These are phyloP conservation scores for Clathrus columnatus DNA, from an alignment of 768 basidiomycete species.

Conservation along the genomic window DNA sequence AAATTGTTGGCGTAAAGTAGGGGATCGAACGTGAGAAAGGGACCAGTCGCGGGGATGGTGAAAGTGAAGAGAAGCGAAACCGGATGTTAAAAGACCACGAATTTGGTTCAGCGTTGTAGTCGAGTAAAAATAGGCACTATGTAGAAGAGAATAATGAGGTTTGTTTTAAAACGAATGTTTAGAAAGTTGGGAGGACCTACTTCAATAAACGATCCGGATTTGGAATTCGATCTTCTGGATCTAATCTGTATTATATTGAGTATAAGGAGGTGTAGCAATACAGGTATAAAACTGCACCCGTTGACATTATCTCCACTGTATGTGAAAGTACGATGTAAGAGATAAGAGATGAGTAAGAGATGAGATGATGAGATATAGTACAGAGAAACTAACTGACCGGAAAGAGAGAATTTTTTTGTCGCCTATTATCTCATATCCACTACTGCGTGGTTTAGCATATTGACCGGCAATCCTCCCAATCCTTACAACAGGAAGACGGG, in stretches of 20 bases:
- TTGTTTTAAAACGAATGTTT: background rate
- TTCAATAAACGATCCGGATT: conserved; percentile 85
- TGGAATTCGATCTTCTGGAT: conserved; percentile 71
- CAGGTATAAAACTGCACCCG: conserved; percentile 37
- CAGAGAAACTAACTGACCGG: conserved; percentile 40
- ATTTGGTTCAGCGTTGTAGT: conserved; percentile 89
- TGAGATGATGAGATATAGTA: background rate
- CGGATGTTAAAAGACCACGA: conserved; percentile 79
- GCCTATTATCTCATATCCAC: conserved; percentile 67
- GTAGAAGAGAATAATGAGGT: background rate
- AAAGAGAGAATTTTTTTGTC: conserved; percentile 78
- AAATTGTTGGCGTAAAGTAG: conserved; percentile 72
- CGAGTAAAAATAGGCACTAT: conserved; percentile 93
- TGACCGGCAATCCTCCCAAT: conserved; percentile 93
- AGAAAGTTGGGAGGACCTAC: conserved; percentile 28
- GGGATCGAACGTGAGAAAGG: conserved; percentile 81
- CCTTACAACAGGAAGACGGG: conserved; percentile 83
- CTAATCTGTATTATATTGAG: conserved; percentile 35
- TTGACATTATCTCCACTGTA: conserved; percentile 93
- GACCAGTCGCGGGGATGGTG: conserved; percentile 91
- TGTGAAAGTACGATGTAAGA: background rate
- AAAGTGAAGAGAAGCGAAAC: conserved; percentile 70
- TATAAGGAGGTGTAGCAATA: conserved; percentile 11
- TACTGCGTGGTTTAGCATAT: conserved; percentile 91
- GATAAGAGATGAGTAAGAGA: background rate